These are phyloP conservation scores for Davidsoniella virescens DNA, from an alignment of 2,329 filamentous ascomycete genomes.

Conservation along the genomic window DNA sequence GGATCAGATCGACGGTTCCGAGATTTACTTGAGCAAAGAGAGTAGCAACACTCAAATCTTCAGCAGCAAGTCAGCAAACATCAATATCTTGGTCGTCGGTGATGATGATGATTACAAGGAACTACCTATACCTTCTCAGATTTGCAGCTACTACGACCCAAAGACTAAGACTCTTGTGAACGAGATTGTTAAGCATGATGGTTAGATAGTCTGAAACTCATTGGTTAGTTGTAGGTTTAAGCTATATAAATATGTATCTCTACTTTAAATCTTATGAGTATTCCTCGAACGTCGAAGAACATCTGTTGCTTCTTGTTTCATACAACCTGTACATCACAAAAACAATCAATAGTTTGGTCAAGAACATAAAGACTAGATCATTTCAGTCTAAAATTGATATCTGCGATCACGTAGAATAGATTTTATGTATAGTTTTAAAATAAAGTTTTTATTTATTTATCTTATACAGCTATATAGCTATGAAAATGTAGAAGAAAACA, in stretches of 20 bases:
- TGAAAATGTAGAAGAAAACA: too few relatives aligned
- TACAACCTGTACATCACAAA: too few relatives aligned
- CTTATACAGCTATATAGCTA: too few relatives aligned
- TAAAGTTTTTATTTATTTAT: too few relatives aligned
- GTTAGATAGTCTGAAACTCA: constrained; percentile 30
- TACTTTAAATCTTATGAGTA: too few relatives aligned
- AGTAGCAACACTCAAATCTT: constrained; percentile 68
- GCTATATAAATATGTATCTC: background rate
- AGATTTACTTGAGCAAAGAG: constrained; percentile 71
- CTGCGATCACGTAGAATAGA: too few relatives aligned
- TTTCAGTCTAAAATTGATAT: too few relatives aligned
- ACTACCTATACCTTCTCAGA: constrained; percentile 75
- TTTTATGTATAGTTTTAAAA: too few relatives aligned
- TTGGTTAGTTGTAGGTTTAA: background rate
- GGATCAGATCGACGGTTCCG: constrained; percentile 83
- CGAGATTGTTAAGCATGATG: constrained; percentile 91
- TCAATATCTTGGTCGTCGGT: constrained; percentile 73
- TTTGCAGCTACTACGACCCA: constrained; percentile 58
- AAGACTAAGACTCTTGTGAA: constrained; percentile 60
- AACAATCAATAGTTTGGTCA: too few relatives aligned
- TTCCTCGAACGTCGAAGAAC: too few relatives aligned
- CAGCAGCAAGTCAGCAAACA: constrained; percentile 68
- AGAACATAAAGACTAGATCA: too few relatives aligned
- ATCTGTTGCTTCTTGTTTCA: too few relatives aligned
- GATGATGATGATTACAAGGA: constrained; percentile 71